Evolutionary conservation across 805 yeast genomes (phyloP).

Genomic region (Barnettozyma sp.): DNA sequence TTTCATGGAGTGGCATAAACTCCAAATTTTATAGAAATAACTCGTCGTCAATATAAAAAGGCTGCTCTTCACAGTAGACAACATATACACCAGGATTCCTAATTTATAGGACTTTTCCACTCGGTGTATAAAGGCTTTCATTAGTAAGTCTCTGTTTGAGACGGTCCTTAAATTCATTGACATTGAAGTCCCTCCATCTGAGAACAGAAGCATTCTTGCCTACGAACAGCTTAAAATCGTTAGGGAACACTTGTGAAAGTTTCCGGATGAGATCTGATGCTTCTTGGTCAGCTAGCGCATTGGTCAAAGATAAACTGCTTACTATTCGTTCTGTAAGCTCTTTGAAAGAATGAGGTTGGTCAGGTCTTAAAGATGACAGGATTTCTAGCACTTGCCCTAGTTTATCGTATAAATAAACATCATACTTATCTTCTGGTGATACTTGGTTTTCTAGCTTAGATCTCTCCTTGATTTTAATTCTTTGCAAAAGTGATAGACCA

Average conservation of each 20-base stretch:
- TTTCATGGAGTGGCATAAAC: no score
- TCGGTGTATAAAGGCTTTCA: no score
- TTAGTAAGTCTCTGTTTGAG: conserved; percentile 1
- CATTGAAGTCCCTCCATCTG: conserved; percentile 23
- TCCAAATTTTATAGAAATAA: no score
- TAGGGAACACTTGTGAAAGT: conserved; percentile 17
- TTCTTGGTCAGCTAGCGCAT: conserved; percentile 17
- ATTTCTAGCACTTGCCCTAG: conserved; percentile 27
- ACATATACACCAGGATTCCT: no score
- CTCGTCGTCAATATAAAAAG: no score
- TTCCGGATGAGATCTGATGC: conserved; percentile 17
- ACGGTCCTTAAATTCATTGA: conserved; percentile 11
- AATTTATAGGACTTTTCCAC: no score
- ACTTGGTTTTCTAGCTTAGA: conserved; percentile 11
- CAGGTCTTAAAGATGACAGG: conserved; percentile 20
- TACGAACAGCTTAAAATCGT: conserved; percentile 13
- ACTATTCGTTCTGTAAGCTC: conserved; percentile 15
- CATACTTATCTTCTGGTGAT: conserved; percentile 23
- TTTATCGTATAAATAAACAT: conserved; percentile 25
- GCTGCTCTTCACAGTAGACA: no score
- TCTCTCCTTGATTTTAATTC: conserved; percentile 34
- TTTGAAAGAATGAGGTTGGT: conserved; percentile 19
- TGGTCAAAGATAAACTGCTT: conserved; percentile 15
- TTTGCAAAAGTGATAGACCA: conserved; percentile 30
- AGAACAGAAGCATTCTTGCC: conserved; percentile 15